Evolutionary conservation across 2,329 filamentous ascomycete genomes (phyloP), one percentile per base, ranked within the genome.

Genomic region (Aspergillus carbonarius): DNA sequence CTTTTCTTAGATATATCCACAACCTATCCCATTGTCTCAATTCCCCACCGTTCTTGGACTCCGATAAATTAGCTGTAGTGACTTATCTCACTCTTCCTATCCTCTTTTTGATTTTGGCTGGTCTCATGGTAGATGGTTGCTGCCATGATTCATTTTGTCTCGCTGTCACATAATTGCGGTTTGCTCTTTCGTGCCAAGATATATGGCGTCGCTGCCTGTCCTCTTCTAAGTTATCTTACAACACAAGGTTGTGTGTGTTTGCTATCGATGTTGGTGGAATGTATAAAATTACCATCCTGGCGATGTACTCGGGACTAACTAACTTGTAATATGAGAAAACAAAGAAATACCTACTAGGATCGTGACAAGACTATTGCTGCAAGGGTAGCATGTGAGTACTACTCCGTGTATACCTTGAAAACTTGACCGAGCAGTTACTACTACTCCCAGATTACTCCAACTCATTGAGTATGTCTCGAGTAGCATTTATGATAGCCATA

Each of bases 1-100:
- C 69, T 90, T 89, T 69, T 88, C 87, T 62, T 90, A 76, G 72
- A 69, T 42, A 18, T 52, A 40, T 30, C 18, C 15, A 7, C 9
- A 20, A 32, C n/a, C 27, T 44, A 37, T 32, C 32, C 9, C 30
- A 20, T 40, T 49, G n/a, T 5, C 20, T 32, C 27, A 34, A 25
- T 17, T 40, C 5, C 39, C 40, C 18, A 4, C 5, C 42, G 13
- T 35, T 25, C n/a, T 40, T 42, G 39, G n/a, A 5, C 34, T 37
- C 18, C 13, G 39, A 42, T 27, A 25, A 30, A 17, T 44, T 42
- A 30, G 1, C n/a, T 23, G 12, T 15, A 10, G 12, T 27, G 23
- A 17, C 23, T 17, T 18, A 5, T 13, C 10, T n/a, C 17, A n/a
- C 25, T 30, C 8, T 32, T 47, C 3, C 44, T 23, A 23, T 44